phyloP scores from a whole-genome alignment of 257 asterid genomes.

The Solanum acaule region DNA sequence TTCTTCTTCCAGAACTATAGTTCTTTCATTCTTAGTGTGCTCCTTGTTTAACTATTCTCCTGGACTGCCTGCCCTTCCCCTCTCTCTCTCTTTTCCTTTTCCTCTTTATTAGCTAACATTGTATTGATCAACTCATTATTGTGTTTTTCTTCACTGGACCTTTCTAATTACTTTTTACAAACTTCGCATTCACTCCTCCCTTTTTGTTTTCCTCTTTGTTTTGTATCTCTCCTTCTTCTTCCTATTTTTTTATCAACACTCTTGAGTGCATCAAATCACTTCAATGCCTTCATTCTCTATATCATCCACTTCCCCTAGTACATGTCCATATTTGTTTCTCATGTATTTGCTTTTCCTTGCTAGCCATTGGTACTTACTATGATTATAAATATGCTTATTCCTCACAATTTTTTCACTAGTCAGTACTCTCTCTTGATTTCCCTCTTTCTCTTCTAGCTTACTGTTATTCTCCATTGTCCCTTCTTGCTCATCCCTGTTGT shows the following conservation, averaged over 20 bases:
- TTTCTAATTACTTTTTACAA: too few relatives aligned
- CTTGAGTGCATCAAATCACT: neutral
- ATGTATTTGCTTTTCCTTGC: too few relatives aligned
- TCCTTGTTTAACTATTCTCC: neutral
- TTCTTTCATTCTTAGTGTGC: neutral
- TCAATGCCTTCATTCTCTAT: neutral
- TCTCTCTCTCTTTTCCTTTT: too few relatives aligned
- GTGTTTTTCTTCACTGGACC: neutral
- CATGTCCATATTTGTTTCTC: neutral
- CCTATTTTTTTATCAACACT: neutral
- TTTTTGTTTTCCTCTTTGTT: neutral
- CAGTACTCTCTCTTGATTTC: neutral
- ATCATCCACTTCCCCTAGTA: neutral
- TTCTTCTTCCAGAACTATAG: neutral
- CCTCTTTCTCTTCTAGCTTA: neutral
- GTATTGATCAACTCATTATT: neutral
- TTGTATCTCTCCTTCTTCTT: neutral
- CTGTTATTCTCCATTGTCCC: neutral
- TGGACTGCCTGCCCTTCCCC: neutral
- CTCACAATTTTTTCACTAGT: neutral
- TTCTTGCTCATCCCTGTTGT: neutral
- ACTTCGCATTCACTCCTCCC: neutral
- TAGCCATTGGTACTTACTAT: neutral
- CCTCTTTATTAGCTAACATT: neutral
- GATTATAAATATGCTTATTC: too few relatives aligned